These are phyloP conservation scores for Lyophyllum shimeji DNA, from an alignment of 768 basidiomycete species.

Conservation along the genomic window DNA sequence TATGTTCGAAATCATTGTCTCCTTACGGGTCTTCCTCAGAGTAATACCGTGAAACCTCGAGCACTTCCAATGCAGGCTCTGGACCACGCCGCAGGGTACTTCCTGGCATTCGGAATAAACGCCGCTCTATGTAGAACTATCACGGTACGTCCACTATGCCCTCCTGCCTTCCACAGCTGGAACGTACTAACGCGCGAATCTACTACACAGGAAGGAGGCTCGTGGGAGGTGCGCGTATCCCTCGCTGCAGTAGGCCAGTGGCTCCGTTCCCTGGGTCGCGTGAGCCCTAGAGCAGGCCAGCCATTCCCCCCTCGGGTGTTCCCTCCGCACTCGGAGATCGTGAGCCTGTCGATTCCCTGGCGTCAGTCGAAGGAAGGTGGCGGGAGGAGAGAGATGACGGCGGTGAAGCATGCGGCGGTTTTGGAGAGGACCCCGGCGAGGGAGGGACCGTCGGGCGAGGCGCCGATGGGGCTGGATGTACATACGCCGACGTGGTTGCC, in stretches of 20 bases:
- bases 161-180: not conserved
- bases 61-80: slow-evolving; percentile 56
- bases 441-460: slow-evolving; percentile 27
- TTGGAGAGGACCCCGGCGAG: slow-evolving; percentile 41
- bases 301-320: slow-evolving; percentile 36
- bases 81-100: slow-evolving; percentile 59
- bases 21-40: not conserved
- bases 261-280: slow-evolving; percentile 52
- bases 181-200: not conserved
- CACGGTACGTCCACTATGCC: slow-evolving; percentile 31
- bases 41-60: not conserved
- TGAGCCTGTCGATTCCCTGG: slow-evolving; percentile 28
- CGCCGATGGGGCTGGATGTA: slow-evolving; percentile 28
- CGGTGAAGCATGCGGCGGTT: slow-evolving; percentile 44
- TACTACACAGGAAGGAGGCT: slow-evolving; percentile 65
- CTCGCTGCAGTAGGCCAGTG: slow-evolving; percentile 56
- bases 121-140: slow-evolving; percentile 54
- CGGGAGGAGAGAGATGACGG: slow-evolving; percentile 31
- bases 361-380: slow-evolving; percentile 15
- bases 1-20: not conserved
- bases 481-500: slow-evolving; percentile 22
- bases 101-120: slow-evolving; percentile 58
- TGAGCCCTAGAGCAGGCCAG: slow-evolving; percentile 34
- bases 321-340: slow-evolving; percentile 39
- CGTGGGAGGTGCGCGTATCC: slow-evolving; percentile 60